Conservation (phyloP, 1,284 basidiomycete species). For the Hypsizygus ulmarius region DNA sequence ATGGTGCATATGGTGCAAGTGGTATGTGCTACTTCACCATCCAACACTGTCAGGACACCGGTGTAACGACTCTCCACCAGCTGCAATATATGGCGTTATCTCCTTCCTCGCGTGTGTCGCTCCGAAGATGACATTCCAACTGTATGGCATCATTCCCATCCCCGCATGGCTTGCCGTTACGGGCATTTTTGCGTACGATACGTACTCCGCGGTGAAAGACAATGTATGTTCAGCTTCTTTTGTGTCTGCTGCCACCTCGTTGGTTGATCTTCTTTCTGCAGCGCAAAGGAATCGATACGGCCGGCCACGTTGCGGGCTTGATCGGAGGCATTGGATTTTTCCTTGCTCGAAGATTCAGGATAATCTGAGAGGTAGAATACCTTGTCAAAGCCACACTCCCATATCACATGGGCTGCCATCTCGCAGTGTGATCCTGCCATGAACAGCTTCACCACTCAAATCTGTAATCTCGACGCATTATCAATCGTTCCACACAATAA, state of each 20-base stretch:
- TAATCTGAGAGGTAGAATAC: constrained; percentile 24
- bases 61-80: constrained; percentile 31
- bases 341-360: constrained; percentile 34
- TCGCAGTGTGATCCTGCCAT: too few species aligned
- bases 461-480: constrained; percentile 6
- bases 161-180: constrained; percentile 80
- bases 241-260: constrained; percentile 6
- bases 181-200: constrained; percentile 75
- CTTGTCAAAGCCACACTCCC: too few species aligned
- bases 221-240: constrained; percentile 22
- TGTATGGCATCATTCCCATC: constrained; percentile 82
- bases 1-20: constrained; percentile 71
- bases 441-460: not conserved
- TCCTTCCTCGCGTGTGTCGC: constrained; percentile 70
- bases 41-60: constrained; percentile 3
- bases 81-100: constrained; percentile 73
- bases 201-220: constrained; percentile 49
- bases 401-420: too few species aligned
- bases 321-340: constrained; percentile 68
- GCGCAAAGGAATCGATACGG: constrained; percentile 49
- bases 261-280: constrained; percentile 5
- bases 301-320: constrained; percentile 80
- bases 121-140: constrained; percentile 67
- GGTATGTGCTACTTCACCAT: constrained; percentile 39
- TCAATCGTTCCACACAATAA: not conserved